phyloP scores from a whole-genome alignment of 2,329 filamentous ascomycete genomes.

The Daldinia sp. region DNA sequence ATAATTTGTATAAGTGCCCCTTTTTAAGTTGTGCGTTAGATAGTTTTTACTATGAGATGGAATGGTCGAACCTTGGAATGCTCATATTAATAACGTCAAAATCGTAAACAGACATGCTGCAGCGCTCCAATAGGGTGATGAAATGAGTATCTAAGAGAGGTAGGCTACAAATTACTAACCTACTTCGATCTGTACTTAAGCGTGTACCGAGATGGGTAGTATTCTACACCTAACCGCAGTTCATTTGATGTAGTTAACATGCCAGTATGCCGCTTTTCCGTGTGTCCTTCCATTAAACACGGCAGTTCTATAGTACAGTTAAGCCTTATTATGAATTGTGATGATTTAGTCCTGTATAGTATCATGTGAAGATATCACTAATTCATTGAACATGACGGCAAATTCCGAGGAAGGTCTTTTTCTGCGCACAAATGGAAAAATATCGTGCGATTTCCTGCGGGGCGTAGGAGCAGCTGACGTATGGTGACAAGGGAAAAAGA shows the following conservation, averaged over 20 bases:
- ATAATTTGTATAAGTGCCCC: neutral
- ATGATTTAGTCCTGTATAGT: neutral
- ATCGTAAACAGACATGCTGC: neutral
- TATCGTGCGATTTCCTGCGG: neutral
- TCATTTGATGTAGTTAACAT: neutral
- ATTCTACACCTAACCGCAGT: neutral
- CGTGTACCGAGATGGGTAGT: neutral
- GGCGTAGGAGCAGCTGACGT: slow-evolving; percentile 10
- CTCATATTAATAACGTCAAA: neutral
- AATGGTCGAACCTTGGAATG: neutral
- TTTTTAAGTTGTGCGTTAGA: neutral
- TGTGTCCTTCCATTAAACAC: neutral
- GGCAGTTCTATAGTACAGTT: neutral
- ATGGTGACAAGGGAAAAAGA: neutral
- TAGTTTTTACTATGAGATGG: neutral
- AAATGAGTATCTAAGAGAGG: neutral
- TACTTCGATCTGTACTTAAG: neutral
- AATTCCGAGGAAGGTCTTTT: neutral
- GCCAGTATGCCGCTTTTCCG: neutral
- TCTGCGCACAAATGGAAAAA: neutral
- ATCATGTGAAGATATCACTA: neutral
- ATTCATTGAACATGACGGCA: neutral
- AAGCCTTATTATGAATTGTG: neutral
- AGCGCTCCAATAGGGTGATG: neutral
- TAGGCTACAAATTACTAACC: neutral